These are phyloP conservation scores for Pistacia integerrima DNA, from an alignment of 345 rosid species.

Conservation along the genomic window DNA sequence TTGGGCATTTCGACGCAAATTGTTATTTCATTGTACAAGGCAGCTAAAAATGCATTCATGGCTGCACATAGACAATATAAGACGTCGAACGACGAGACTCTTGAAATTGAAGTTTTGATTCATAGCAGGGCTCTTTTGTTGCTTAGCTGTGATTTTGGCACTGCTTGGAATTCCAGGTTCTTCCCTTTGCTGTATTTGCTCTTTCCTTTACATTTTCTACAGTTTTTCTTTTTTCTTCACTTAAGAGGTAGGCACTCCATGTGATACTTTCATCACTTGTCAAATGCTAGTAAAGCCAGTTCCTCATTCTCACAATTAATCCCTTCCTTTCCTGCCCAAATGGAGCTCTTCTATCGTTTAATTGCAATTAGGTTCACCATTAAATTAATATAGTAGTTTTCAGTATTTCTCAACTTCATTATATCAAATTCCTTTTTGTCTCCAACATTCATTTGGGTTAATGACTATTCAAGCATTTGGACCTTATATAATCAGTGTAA, in stretches of 20 bases:
- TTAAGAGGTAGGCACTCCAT: not conserved
- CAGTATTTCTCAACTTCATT: too few relatives aligned
- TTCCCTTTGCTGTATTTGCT: not conserved
- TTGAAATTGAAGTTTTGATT: conserved; percentile 58
- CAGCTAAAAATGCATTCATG: conserved; percentile 59
- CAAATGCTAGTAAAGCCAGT: not conserved
- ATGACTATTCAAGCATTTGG: not conserved
- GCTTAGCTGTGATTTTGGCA: conserved; percentile 81
- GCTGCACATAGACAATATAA: conserved; percentile 41
- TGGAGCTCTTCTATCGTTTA: not conserved
- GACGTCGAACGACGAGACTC: conserved; percentile 21
- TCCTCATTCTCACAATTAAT: not conserved
- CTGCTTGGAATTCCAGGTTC: conserved; percentile 96
- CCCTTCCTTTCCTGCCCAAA: not conserved
- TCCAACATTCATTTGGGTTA: not conserved
- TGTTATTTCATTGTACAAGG: conserved; percentile 58
- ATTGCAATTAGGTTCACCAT: conserved; percentile 1
- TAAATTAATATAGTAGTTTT: not conserved
- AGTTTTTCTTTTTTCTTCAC: not conserved
- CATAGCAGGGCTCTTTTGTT: conserved; percentile 74
- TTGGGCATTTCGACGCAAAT: conserved; percentile 74
- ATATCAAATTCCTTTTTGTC: too few relatives aligned
- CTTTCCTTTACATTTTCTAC: not conserved
- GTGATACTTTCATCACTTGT: not conserved
- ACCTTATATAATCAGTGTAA: not conserved